Conservation (phyloP, 805 yeast species). For the Yamadazyma scolyti region DNA sequence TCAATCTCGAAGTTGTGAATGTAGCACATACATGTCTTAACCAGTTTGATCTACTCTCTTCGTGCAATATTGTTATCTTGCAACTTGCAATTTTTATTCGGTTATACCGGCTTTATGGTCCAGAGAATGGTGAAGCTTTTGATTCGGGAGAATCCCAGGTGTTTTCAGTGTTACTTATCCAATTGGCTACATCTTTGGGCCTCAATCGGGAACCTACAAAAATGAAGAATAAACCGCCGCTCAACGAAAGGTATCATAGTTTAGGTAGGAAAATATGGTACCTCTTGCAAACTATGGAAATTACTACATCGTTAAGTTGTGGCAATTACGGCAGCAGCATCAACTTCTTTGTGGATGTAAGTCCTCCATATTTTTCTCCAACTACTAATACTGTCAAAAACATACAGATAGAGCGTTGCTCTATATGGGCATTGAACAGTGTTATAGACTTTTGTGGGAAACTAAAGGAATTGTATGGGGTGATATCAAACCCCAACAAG, state of each 20-base stretch:
- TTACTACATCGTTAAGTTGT: slow-evolving; percentile 9
- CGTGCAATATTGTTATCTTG: slow-evolving; percentile 47
- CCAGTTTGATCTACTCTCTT: slow-evolving; percentile 29
- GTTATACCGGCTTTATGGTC: slow-evolving; percentile 45
- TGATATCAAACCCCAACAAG: slow-evolving; percentile 13
- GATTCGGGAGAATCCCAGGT: slow-evolving; percentile 60
- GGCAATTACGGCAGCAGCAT: slow-evolving; percentile 16
- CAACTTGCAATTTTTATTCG: slow-evolving; percentile 54
- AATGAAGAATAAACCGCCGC: slow-evolving; percentile 12
- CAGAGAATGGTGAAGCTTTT: slow-evolving; percentile 54
- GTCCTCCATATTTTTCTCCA: slow-evolving; percentile 13
- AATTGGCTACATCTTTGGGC: slow-evolving; percentile 67
- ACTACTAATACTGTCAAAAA: slow-evolving; percentile 14
- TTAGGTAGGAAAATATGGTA: slow-evolving; percentile 24
- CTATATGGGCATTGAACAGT: slow-evolving; percentile 4
- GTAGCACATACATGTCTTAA: slow-evolving; percentile 33
- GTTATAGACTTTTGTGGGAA: slow-evolving; percentile 6
- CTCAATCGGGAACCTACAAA: slow-evolving; percentile 58
- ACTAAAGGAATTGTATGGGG: slow-evolving; percentile 11
- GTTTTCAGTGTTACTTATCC: slow-evolving; percentile 52
- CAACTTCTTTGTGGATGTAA: slow-evolving; percentile 11
- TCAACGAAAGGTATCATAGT: slow-evolving; percentile 16
- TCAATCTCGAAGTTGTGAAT: slow-evolving; percentile 24
- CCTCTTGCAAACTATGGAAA: slow-evolving; percentile 12
- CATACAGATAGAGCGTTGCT: slow-evolving; percentile 11